These are phyloP conservation scores for Colletotrichum sp. DNA, from an alignment of 2,329 filamentous ascomycete species.

Conservation along the genomic window DNA sequence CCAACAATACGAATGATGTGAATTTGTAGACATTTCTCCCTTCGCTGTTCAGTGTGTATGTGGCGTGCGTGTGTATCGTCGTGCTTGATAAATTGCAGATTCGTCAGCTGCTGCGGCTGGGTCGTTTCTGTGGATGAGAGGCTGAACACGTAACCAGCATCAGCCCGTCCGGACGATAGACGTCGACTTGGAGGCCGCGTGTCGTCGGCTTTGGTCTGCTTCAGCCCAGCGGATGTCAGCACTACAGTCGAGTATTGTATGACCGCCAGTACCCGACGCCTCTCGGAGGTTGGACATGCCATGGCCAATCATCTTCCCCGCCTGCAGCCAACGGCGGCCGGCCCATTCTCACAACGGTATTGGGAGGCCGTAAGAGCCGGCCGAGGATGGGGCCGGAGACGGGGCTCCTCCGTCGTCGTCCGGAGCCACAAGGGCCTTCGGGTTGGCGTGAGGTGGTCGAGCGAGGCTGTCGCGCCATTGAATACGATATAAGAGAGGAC, in stretches of 20 bases:
- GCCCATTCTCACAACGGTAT: background rate
- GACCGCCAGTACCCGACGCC: slow-evolving; percentile 25
- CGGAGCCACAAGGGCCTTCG: background rate
- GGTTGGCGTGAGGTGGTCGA: too few species aligned
- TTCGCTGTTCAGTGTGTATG: background rate
- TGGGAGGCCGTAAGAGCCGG: background rate
- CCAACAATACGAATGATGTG: slow-evolving; percentile 17
- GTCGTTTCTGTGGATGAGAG: background rate
- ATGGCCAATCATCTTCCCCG: slow-evolving; percentile 31
- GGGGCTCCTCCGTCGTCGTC: background rate
- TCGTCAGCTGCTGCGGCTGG: background rate
- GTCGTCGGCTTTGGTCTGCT: background rate
- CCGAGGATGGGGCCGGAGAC: background rate
- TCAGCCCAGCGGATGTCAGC: background rate
- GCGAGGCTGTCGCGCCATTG: background rate
- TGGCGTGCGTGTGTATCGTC: background rate
- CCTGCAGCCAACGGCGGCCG: background rate
- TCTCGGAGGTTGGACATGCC: slow-evolving; percentile 26
- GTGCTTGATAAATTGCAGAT: background rate
- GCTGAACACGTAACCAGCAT: background rate
- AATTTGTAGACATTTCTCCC: background rate
- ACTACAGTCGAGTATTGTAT: background rate
- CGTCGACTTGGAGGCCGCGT: background rate
- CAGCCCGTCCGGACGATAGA: background rate
- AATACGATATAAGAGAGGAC: background rate